Conservation (phyloP, 176 grass and related monocot genomes). For the Triticum urartu region DNA sequence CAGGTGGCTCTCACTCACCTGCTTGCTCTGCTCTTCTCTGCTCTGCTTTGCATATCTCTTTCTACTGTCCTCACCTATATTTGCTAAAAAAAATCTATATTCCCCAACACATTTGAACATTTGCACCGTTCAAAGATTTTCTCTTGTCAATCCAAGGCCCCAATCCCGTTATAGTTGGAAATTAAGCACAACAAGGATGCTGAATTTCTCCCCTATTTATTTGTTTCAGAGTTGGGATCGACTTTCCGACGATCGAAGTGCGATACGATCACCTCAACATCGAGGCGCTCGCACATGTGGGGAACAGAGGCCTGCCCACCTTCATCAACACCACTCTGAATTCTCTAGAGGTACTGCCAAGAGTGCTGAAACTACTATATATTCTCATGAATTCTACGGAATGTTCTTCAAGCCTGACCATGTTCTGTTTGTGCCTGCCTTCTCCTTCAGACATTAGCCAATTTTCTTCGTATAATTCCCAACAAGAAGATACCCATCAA, state of each 20-base stretch:
- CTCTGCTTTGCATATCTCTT: not conserved
- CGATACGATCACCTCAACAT: constrained; percentile 57
- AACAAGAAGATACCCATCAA: constrained; percentile 54
- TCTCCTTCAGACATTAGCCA: constrained; percentile 33
- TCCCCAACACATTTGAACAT: not conserved
- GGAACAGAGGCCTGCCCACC: constrained; percentile 56
- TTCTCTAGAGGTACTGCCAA: constrained; percentile 39
- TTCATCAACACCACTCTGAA: constrained; percentile 58
- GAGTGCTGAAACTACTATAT: not conserved
- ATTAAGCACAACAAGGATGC: not conserved
- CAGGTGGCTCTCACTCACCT: not conserved
- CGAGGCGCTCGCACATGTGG: constrained; percentile 45
- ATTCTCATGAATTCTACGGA: not conserved
- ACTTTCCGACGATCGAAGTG: constrained; percentile 57
- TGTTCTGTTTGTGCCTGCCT: not conserved
- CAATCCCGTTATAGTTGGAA: not conserved
- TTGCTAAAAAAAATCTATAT: too few relatives aligned
- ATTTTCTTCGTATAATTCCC: constrained; percentile 39
- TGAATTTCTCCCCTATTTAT: not conserved
- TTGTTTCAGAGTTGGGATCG: constrained; percentile 52
- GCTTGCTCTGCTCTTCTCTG: not conserved
- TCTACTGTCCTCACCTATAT: not conserved
- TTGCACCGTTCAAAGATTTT: not conserved
- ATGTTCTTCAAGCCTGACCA: not conserved
- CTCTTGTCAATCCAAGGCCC: not conserved